A percentile compares a stretch with the other conserved stretches of the same genome.
Conservation (phyloP, 225 moss, liverwort and hornwort species). For the Bryum argenteum region DNA sequence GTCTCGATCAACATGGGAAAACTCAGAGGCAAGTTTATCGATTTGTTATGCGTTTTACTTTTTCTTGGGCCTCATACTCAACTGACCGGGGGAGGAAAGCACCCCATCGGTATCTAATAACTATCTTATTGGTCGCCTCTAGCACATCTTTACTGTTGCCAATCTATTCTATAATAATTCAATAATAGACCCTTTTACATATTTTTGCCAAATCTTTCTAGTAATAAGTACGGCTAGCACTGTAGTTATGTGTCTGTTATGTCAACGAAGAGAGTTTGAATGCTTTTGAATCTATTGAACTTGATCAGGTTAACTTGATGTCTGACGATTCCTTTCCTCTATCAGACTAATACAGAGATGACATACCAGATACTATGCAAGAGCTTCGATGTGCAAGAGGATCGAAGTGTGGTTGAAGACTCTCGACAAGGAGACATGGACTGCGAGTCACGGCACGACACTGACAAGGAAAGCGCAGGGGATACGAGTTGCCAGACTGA, state of each 20-base stretch:
- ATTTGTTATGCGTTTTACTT: neutral
- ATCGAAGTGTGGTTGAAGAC: constrained; percentile 61
- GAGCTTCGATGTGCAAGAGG: constrained; percentile 65
- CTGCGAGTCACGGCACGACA: constrained; percentile 45
- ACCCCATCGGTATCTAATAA: too few species aligned
- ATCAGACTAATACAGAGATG: constrained; percentile 78
- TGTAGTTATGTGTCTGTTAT: too few species aligned
- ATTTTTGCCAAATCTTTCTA: too few species aligned
- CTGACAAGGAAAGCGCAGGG: constrained; percentile 40
- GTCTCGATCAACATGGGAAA: constrained; percentile 77
- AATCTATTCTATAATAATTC: too few species aligned
- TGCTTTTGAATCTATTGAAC: too few species aligned
- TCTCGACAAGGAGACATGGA: constrained; percentile 40
- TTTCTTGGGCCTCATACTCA: neutral
- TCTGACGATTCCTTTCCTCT: constrained; percentile 8
- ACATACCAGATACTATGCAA: constrained; percentile 89
- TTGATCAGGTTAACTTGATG: neutral
- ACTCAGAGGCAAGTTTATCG: constrained; percentile 58
- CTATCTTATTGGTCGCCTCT: too few species aligned
- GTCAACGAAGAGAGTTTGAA: too few species aligned
- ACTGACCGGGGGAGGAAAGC: too few species aligned
- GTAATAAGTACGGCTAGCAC: too few species aligned
- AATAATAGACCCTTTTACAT: too few species aligned
- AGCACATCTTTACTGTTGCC: too few species aligned
- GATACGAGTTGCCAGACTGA: constrained; percentile 59